These are phyloP conservation scores for Piper longum DNA, from an alignment of 164 flowering plant genomes.

Conservation along the genomic window DNA sequence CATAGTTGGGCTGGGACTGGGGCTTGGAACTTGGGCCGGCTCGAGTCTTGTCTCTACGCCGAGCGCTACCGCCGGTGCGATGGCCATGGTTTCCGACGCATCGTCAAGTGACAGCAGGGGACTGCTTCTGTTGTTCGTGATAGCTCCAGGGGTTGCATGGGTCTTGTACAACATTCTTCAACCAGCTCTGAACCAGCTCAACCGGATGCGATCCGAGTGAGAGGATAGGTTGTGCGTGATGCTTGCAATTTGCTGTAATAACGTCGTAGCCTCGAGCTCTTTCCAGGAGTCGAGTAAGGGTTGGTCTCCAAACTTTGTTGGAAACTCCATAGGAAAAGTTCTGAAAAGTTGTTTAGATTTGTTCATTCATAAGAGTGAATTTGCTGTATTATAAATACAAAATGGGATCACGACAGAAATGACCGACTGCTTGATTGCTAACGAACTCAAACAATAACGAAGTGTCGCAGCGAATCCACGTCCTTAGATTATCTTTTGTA, in stretches of 20 bases:
- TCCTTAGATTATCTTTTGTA: no score
- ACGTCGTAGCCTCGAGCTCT: no score
- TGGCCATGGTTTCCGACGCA: slow-evolving; percentile 40
- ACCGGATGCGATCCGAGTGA: slow-evolving; percentile 62
- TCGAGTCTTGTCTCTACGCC: slow-evolving; percentile 28
- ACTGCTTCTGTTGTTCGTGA: slow-evolving; percentile 40
- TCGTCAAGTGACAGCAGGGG: slow-evolving; percentile 41
- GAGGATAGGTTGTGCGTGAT: not conserved
- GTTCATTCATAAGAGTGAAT: no score
- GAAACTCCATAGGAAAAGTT: no score
- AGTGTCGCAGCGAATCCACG: no score
- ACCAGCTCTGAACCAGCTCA: slow-evolving; percentile 86
- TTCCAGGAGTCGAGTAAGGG: no score
- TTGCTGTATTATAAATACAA: no score
- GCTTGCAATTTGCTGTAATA: not conserved
- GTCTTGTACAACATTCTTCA: slow-evolving; percentile 60
- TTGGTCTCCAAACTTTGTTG: no score
- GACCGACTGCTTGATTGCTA: no score
- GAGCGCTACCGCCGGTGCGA: slow-evolving; percentile 36
- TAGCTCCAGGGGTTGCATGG: slow-evolving; percentile 59
- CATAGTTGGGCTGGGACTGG: slow-evolving; percentile 52
- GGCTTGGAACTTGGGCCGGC: slow-evolving; percentile 42
- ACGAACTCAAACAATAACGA: no score
- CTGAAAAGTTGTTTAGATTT: no score
- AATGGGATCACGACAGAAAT: no score